Conservation (phyloP, 192 early-diverging fungal genomes). For the Umbelopsis ramanniana region DNA sequence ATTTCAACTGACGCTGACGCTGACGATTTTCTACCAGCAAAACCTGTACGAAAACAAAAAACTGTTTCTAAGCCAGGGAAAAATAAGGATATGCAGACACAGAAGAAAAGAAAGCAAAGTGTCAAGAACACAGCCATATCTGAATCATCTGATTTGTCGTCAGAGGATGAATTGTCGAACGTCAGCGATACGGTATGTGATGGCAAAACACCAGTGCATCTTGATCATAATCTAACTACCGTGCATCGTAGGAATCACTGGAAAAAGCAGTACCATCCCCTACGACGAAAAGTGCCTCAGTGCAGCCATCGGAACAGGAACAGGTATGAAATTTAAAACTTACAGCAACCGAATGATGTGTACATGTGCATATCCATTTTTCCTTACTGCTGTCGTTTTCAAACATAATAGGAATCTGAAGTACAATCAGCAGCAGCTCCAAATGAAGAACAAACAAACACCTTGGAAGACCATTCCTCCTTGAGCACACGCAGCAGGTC, state of each 20-base stretch:
- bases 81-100: neutral
- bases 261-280: neutral
- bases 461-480: too few relatives aligned
- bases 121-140: neutral
- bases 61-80: neutral
- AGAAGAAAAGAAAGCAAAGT: neutral
- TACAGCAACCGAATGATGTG: too few relatives aligned
- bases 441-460: too few relatives aligned
- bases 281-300: too few relatives aligned
- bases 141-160: slow-evolving; percentile 30
- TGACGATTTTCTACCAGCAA: slow-evolving; percentile 2
- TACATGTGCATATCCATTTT: too few relatives aligned
- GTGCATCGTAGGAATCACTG: neutral
- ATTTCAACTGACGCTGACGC: neutral
- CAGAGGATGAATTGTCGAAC: slow-evolving; percentile 4
- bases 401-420: too few relatives aligned
- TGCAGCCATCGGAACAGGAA: too few relatives aligned
- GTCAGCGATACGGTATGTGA: slow-evolving; percentile 13
- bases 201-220: neutral
- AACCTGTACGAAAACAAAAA: neutral
- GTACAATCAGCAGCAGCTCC: too few relatives aligned
- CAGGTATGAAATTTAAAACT: too few relatives aligned
- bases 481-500: neutral
- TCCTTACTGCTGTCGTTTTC: too few relatives aligned
- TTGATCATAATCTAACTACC: neutral